Percentiles rank a stretch among this genome's conserved stretches.
Conservation (phyloP, 495 filamentous ascomycete genomes). For the Aspergillus wentii region DNA sequence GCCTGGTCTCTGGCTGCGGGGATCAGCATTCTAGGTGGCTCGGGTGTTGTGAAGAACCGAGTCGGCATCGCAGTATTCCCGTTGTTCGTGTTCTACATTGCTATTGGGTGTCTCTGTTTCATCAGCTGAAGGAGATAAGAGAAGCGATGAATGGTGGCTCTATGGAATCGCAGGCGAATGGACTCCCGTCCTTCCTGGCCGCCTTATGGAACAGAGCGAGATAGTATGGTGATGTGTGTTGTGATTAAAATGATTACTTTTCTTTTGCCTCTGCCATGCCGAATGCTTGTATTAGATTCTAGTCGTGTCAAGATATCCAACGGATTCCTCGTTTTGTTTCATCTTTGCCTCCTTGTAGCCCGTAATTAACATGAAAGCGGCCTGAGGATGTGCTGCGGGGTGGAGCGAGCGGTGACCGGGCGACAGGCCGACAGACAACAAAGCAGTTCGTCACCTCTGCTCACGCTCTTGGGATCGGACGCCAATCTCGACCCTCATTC, state of each 20-base stretch:
- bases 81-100: conserved; percentile 92
- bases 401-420: conserved; percentile 22
- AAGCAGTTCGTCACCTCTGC: conserved; percentile 14
- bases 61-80: conserved; percentile 95
- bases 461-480: conserved; percentile 4
- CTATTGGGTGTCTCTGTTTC: conserved; percentile 90
- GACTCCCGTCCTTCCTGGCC: background rate
- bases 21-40: conserved; percentile 91
- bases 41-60: conserved; percentile 89
- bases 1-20: conserved; percentile 92
- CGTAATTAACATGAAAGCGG: background rate
- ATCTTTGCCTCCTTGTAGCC: background rate
- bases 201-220: background rate
- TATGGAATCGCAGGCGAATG: background rate
- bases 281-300: conserved; percentile 2
- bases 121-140: conserved; percentile 60
- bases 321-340: conserved; percentile 1
- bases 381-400: conserved; percentile 8
- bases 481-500: too few relatives aligned
- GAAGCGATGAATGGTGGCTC: background rate
- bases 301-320: conserved; percentile 14
- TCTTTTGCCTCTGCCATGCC: background rate
- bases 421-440: conserved; percentile 19
- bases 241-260: conserved; percentile 2
- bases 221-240: background rate